These are phyloP conservation scores for Candida boleticola DNA, from an alignment of 805 yeast genomes.

Conservation along the genomic window DNA sequence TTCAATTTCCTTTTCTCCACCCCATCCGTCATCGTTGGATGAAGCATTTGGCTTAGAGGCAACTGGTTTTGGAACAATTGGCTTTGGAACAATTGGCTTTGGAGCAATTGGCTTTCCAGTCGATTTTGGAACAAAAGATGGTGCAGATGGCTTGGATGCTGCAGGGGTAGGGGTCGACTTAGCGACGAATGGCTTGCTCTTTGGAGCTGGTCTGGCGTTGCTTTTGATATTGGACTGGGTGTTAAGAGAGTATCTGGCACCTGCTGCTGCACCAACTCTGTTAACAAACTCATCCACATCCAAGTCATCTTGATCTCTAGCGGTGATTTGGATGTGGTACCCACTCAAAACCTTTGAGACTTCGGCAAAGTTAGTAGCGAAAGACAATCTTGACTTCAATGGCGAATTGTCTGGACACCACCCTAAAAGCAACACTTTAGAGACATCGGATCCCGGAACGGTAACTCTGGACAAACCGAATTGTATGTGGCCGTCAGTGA, in stretches of 20 bases:
- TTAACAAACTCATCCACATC: constrained; percentile 72
- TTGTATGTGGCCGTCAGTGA: constrained; percentile 85
- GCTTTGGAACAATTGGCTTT: constrained; percentile 37
- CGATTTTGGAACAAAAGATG: constrained; percentile 7
- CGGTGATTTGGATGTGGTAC: constrained; percentile 94
- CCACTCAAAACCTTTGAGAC: constrained; percentile 70
- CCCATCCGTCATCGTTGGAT: constrained; percentile 63
- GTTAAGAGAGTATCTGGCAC: constrained; percentile 86
- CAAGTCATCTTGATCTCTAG: constrained; percentile 90
- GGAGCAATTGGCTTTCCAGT: constrained; percentile 26
- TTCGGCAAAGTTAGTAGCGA: constrained; percentile 74
- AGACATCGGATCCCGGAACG: constrained; percentile 89
- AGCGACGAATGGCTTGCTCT: constrained; percentile 23
- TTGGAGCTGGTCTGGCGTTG: constrained; percentile 12
- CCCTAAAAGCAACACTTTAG: constrained; percentile 80
- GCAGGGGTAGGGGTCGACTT: constrained; percentile 29
- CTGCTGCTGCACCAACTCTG: constrained; percentile 86
- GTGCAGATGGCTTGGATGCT: constrained; percentile 11
- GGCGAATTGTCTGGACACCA: constrained; percentile 99
- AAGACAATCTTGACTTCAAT: constrained; percentile 66
- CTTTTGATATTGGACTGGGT: constrained; percentile 11
- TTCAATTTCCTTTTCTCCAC: constrained; percentile 57
- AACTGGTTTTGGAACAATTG: constrained; percentile 24
- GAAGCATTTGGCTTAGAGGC: constrained; percentile 18
- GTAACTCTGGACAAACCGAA: constrained; percentile 86